Base-by-base conservation (phyloP, 192 early-diverging fungal genomes). In the Gryganskiella cystojenkinii region DNA sequence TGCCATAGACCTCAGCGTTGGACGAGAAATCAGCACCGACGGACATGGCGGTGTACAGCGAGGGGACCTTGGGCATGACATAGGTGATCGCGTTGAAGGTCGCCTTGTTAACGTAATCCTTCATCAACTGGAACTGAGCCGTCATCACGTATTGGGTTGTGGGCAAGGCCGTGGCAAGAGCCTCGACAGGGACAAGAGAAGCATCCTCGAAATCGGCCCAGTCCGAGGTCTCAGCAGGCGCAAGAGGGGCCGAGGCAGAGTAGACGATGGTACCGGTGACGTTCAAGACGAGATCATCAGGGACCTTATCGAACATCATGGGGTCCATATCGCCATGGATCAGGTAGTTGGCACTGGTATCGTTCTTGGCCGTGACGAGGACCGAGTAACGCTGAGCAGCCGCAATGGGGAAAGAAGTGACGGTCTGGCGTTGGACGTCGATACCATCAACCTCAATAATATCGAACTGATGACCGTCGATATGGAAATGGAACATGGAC, bases 381-480 rank as follows among this genome's bases (percentile, higher is more conserved):
- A 94, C 78, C 30, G 91, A 88, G 25, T 82, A 83, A 31, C 91
- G 85, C 76, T 92, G 90, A 9, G 87, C 89, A 13, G 85, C 82
- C 25, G 85, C 71, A 45, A 90, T 58, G 1, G 70, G 45, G 47
- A 90, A 72, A 52, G 37, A 81, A 73, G 17, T 64, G 45, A 61
- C 60, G n/a, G 46, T 64, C 10, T 55, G 66, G 1, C 70, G 75
- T 51, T 88, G 76, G 13, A 85, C 82, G 43, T 85, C 79, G 24
- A 85, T 84, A 20, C 90, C 90, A 57, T 91, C 89, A 31, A 89
- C 88, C 62, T 92, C 94, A 44, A 96, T 92, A 9, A 96, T 82
- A 1, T 70, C 82, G 81, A 96, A 83, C 13, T 81, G 65, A 65
- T 95, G 94, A 20, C 90, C 88, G 25, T 92, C 92, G 34, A 95